Percentiles rank a stretch among this genome's conserved stretches.
Conservation (phyloP, 495 filamentous ascomycete genomes). For the Penicillium taxi region DNA sequence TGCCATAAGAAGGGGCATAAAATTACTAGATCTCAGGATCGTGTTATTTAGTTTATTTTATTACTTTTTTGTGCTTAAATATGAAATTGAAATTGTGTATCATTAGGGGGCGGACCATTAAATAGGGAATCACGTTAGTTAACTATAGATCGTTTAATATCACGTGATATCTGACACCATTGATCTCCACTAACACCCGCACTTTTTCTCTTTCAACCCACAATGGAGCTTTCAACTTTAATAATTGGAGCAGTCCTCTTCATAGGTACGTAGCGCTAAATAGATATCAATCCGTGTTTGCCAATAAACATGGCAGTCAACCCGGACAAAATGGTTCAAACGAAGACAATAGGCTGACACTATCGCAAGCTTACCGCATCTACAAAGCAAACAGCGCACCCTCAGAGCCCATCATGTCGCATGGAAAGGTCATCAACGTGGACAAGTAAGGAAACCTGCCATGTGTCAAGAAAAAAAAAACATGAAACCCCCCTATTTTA, state of each 20-base stretch:
- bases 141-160: too few species aligned
- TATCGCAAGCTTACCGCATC: slow-evolving; percentile 14
- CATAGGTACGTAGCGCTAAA: slow-evolving; percentile 10
- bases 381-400: slow-evolving; percentile 9
- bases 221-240: slow-evolving; percentile 20
- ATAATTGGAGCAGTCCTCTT: slow-evolving; percentile 15
- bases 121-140: too few species aligned
- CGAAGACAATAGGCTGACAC: too few species aligned
- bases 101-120: too few species aligned
- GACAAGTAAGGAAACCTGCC: slow-evolving; percentile 17
- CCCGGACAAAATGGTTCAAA: too few species aligned
- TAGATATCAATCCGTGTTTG: too few species aligned
- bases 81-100: too few species aligned
- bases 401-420: slow-evolving; percentile 13
- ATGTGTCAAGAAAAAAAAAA: background rate
- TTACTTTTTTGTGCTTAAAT: too few species aligned
- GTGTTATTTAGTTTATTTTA: too few species aligned
- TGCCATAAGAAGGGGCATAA: too few species aligned
- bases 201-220: slow-evolving; percentile 12
- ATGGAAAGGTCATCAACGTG: slow-evolving; percentile 23
- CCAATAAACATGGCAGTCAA: too few species aligned
- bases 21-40: too few species aligned
- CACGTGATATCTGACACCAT: background rate
- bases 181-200: background rate
- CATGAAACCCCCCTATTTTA: background rate